Evolutionary conservation across 345 rosid genomes (phyloP).

Genomic region (Hirschfeldia incana): DNA sequence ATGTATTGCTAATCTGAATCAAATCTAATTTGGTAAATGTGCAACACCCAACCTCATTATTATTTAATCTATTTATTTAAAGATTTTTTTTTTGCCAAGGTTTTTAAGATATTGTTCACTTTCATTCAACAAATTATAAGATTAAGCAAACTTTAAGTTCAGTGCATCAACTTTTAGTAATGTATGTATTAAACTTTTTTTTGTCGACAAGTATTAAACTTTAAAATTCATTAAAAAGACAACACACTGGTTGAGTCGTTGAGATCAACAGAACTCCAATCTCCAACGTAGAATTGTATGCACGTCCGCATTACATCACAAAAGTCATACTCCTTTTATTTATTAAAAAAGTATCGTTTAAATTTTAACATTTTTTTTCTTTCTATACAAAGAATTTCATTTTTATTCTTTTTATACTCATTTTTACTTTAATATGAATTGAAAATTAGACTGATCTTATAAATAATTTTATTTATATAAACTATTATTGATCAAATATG

Average conservation of each 20-base stretch:
- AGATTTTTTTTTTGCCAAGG: too few species aligned
- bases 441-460: too few species aligned
- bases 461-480: too few species aligned
- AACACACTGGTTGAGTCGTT: not conserved
- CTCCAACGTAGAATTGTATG: not conserved
- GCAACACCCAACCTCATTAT: not conserved
- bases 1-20: not conserved
- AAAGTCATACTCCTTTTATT: not conserved
- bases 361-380: too few species aligned
- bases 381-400: too few species aligned
- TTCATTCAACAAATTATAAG: not conserved
- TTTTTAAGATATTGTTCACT: not conserved
- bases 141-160: not conserved
- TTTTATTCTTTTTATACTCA: too few species aligned
- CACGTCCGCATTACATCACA: constrained; percentile 22
- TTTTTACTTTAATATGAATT: too few species aligned
- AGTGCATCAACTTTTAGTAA: not conserved
- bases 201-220: not conserved
- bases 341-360: too few species aligned
- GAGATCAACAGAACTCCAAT: not conserved
- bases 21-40: not conserved
- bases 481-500: too few species aligned
- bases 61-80: not conserved
- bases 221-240: not conserved
- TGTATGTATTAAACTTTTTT: not conserved